Evolutionary conservation across 1,284 basidiomycete species (phyloP), one percentile per base, ranked within the genome.

Genomic region (Singerocomus inundabilis): DNA sequence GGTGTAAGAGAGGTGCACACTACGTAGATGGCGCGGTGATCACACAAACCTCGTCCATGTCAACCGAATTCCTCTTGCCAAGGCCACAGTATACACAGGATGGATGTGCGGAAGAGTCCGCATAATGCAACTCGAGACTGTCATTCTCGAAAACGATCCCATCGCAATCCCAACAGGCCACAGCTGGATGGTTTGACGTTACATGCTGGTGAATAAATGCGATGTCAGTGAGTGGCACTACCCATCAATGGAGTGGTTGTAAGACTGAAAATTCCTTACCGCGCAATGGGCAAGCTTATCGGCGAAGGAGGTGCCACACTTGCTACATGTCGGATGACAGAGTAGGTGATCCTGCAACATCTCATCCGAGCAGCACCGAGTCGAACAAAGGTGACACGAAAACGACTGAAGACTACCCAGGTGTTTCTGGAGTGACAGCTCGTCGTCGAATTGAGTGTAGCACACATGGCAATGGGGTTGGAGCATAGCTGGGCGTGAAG

Each of bases 151-250:
- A 41, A 8, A 65, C 56, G 3, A 54, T 40, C 5, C 63, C 66
- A 31, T 53, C 61, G 33, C 63, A 65, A 24, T 68, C 63, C 63
- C 63, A 65, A 44, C 63, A 65, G 34, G 64, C 62, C 12, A 68
- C 54, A 15, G 50, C 55, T 1, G 62, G 58, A 33, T 67, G 63
- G 32, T 54, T 55, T 1, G 44, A 48, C n/a, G 55, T 56, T 26
- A 60, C 44, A 6, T 65, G 63, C 63, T 65, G 36, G 33, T 3
- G 10, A 42, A 43, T 1, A 51, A 9, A 31, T 33, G 29, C 24
- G 1, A 40, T 16, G 26, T 51, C 3, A 54, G 44, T 32, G 5
- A 37, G 34, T 25, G 32, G 25, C 29, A 29, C 3, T n/a, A 7
- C 15, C 21, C 21, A 16, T 39, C 8, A 26, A 40, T 9, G 15